Conservation (phyloP, 1,284 basidiomycete genomes). For the Cutaneotrichosporon daszewskae region DNA sequence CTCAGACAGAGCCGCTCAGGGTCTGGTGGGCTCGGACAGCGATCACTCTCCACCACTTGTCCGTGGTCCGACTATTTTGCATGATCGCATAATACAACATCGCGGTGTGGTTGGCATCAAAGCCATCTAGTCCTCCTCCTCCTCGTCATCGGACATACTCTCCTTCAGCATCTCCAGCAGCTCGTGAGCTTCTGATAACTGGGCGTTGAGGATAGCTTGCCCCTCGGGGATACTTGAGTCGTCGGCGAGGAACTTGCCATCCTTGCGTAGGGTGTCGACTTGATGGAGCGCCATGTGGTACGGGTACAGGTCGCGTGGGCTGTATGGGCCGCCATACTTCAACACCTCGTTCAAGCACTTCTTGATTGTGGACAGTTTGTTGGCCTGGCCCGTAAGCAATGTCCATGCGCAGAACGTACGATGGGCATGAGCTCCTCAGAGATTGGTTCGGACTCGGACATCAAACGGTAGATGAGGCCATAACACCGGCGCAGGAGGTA, state of each 20-base stretch:
- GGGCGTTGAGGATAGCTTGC: conserved; percentile 92
- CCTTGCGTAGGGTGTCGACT: conserved; percentile 86
- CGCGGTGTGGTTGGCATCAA: too few relatives aligned
- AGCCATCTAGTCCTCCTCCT: conserved; percentile 33
- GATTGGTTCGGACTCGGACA: conserved; percentile 98
- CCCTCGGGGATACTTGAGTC: conserved; percentile 76
- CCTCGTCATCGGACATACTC: conserved; percentile 45
- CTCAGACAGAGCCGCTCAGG: too few relatives aligned
- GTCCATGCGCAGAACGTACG: conserved; percentile 53
- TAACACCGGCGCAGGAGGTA: conserved; percentile 93
- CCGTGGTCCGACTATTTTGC: too few relatives aligned
- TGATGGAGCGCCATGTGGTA: conserved; percentile 94
- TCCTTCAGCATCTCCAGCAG: conserved; percentile 70
- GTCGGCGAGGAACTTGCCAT: conserved; percentile 82
- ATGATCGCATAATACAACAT: too few relatives aligned
- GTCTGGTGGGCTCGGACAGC: too few relatives aligned
- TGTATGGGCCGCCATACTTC: conserved; percentile 94
- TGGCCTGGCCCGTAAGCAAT: conserved; percentile 57
- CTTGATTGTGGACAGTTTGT: conserved; percentile 87
- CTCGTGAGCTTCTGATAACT: conserved; percentile 94
- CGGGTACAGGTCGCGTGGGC: conserved; percentile 91
- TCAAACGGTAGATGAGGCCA: conserved; percentile 86
- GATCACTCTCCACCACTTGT: too few relatives aligned
- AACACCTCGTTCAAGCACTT: conserved; percentile 96
- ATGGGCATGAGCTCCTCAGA: conserved; percentile 96